Evolutionary conservation across 495 filamentous ascomycete species (phyloP), one percentile per base, ranked within the genome.

Genomic region (Tetracladium setigerum): DNA sequence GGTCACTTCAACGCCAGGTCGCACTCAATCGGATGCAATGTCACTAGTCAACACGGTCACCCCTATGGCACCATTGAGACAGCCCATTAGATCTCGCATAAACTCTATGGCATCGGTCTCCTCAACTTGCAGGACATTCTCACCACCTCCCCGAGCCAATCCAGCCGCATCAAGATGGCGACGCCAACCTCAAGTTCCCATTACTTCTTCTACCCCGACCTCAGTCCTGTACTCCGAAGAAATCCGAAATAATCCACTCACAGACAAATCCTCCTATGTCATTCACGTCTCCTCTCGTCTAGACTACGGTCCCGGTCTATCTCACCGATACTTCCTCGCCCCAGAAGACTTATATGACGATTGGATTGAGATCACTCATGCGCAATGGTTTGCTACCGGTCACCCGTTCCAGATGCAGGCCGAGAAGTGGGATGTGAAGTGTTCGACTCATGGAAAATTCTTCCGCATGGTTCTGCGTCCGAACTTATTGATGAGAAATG

Each of bases 381-480:
- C 31, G 13, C 48, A 59, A 17, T 59, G 52, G 52, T 59, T 49
- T 36, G 56, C 49, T 1, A 22, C 15, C 9, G 56, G 56, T 17
- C 30, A 47, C 5, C 30, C 34, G 5, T 59, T 59, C 44, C 44
- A 47, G 30, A 17, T 55, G 35, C 43, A 44, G 30, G 52, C 42
- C 12, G 48, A 53, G 37, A 48, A 50, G 31, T 55, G 52, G 52
- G 56, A 59, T 47, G 10, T 59, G 11, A 59, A 59, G 27, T 59
- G 56, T 15, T 3, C 17, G 30, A 15, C 30, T 9, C 32, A 59
- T 44, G 13, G 27, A 14, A 52, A 19, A n/a, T 59, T 59, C 44
- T 59, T 52, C 31, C 30, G 56, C 9, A 30, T 59, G 46, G 34
- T 32, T 13, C 35, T 59, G 38, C 41, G 52, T 18, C 52, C 56